phyloP scores from a whole-genome alignment of 495 filamentous ascomycete species.

The Aspergillus kassunensis region DNA sequence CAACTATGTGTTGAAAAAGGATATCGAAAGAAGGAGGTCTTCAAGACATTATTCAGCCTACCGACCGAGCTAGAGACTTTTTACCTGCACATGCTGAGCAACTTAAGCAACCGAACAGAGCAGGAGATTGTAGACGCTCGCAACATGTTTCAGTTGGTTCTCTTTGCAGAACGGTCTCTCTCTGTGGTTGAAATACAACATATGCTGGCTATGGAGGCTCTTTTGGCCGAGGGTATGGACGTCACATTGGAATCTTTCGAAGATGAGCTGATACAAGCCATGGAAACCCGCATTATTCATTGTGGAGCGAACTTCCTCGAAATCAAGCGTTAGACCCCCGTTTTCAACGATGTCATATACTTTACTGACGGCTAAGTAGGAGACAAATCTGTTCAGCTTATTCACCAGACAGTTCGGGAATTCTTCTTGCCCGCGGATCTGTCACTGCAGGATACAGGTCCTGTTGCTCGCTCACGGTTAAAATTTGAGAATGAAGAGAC shows the following conservation, averaged over 20 bases:
- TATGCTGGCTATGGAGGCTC: neutral
- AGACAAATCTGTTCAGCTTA: conserved; percentile 5
- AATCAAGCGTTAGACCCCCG: conserved; percentile 1
- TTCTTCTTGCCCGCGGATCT: neutral
- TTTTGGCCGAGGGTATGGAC: neutral
- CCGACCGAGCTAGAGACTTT: conserved; percentile 6
- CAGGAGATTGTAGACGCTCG: neutral
- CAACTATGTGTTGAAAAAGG: conserved; percentile 3
- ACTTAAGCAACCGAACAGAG: neutral
- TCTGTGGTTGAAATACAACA: neutral
- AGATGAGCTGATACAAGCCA: neutral
- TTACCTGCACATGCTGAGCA: conserved; percentile 1
- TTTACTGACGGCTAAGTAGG: neutral
- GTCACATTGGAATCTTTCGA: neutral
- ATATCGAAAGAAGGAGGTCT: neutral
- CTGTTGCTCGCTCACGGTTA: too few species aligned
- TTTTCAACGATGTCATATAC: neutral
- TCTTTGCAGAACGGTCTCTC: conserved; percentile 4
- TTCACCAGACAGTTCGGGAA: conserved; percentile 12
- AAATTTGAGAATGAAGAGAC: too few species aligned
- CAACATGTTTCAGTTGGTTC: conserved; percentile 5
- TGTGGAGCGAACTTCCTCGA: conserved; percentile 10
- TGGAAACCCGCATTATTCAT: neutral
- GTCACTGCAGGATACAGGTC: too few species aligned
- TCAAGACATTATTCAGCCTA: neutral